Conservation (phyloP, 2,329 filamentous ascomycete genomes). For the Diatrype stigma region DNA sequence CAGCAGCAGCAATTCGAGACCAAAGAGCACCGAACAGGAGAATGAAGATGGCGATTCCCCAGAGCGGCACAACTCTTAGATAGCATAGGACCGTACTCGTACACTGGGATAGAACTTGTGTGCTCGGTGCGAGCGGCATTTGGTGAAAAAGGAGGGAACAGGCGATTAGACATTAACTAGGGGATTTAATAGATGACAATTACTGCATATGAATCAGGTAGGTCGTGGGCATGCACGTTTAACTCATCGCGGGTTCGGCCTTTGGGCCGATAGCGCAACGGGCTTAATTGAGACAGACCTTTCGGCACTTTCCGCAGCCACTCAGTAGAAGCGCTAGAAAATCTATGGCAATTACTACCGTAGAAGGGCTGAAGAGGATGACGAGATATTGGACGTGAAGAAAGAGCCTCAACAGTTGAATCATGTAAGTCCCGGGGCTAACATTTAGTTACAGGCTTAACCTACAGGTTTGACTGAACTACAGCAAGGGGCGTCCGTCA, state of each 20-base stretch:
- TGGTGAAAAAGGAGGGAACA: not conserved
- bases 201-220: not conserved
- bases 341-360: too few relatives aligned
- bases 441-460: too few relatives aligned
- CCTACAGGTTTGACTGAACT: too few relatives aligned
- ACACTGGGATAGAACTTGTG: slow-evolving; percentile 35
- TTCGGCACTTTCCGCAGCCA: too few relatives aligned
- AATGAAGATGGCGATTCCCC: slow-evolving; percentile 35
- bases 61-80: slow-evolving; percentile 36
- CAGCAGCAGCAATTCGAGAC: slow-evolving; percentile 18
- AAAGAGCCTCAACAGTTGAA: not conserved
- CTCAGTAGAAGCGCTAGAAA: too few relatives aligned
- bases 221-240: too few relatives aligned
- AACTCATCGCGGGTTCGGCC: too few relatives aligned
- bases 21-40: slow-evolving; percentile 31
- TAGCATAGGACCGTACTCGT: slow-evolving; percentile 38
- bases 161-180: not conserved
- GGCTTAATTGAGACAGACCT: too few relatives aligned
- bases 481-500: too few relatives aligned
- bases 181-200: not conserved
- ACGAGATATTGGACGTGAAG: not conserved
- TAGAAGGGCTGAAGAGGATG: too few relatives aligned
- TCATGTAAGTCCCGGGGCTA: not conserved
- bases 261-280: too few relatives aligned
- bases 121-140: slow-evolving; percentile 22